Base-by-base conservation (phyloP, 2,329 filamentous ascomycete species). In the Talaromyces sp. region DNA sequence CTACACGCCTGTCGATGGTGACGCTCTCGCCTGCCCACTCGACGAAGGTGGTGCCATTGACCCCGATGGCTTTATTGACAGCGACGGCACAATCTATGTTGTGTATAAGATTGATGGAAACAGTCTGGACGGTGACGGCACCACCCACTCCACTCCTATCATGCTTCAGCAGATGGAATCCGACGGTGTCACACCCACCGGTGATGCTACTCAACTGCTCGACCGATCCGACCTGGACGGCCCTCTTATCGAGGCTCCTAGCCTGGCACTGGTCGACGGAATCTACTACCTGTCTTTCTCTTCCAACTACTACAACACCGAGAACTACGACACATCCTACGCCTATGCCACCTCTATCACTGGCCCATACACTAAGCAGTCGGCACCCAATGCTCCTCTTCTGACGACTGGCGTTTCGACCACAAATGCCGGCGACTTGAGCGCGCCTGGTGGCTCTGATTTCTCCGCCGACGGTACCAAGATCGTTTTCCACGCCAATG, bases 41-140 rank as follows among this genome's bases (percentile, higher is more conserved):
- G 71, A 71, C 5, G 67, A 78, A 59, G 84, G 85, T 28, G 85
- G 85, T 55, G 81, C 83, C 36, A 87, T 88, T 64, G 85, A 88
- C 69, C 77, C 85, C 1, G 76, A 82, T 0, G 83, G 82, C 4
- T 87, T 85, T 69, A 67, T 73, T 4, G 84, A 88, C 62, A 49
- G 8, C 28, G 76, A 78, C 59, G 81, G 81, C 17, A 77, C 70
- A 39, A 78, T 78, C n/a, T 88, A 85, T 67, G 76, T 88, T 8
- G 73, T 83, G 19, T 88, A 86, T 73, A 88, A 88, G 71, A 74
- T 87, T 32, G 85, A 88, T 67, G 85, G 85, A 19, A 87, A 87
- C 70, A 75, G 76, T 56, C 71, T 81, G 30, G 71, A 75, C 30
- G 66, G 68, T n/a, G 74, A 75, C 39, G 77, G 77, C 8, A 76